These are phyloP conservation scores for Dittrichia graveolens DNA, from an alignment of 129 eudicot genomes.

Conservation along the genomic window DNA sequence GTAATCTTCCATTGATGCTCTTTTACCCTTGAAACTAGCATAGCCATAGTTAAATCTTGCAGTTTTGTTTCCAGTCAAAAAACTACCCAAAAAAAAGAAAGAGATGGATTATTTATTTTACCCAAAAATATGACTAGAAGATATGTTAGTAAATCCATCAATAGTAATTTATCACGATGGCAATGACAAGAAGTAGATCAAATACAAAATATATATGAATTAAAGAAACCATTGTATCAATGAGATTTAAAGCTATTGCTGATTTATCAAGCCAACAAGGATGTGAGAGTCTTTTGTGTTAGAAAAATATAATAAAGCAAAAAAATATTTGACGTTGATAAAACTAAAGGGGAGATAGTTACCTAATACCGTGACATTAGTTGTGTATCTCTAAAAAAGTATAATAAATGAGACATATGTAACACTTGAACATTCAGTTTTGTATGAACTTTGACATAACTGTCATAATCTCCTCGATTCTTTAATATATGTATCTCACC, in stretches of 20 bases:
- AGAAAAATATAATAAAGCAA: too few species aligned
- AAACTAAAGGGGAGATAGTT: too few species aligned
- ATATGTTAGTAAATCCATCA: constrained; percentile 4
- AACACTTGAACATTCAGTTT: background rate
- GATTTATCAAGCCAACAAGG: background rate
- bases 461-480: background rate
- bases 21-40: constrained; percentile 81
- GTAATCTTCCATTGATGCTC: constrained; percentile 80
- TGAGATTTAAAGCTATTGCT: background rate
- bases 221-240: background rate
- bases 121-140: background rate
- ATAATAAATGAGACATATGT: background rate
- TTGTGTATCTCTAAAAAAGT: too few species aligned
- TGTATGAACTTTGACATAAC: background rate
- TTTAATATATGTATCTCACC: background rate
- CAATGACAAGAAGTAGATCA: too few species aligned
- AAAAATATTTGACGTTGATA: too few species aligned
- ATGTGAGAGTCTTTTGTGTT: too few species aligned
- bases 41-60: constrained; percentile 70
- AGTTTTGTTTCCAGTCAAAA: constrained; percentile 52
- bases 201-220: background rate
- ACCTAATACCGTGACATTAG: too few species aligned
- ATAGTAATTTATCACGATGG: background rate
- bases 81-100: constrained; percentile 41
- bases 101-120: constrained; percentile 19